Conservation (phyloP, 768 basidiomycete species). For the Termitomyces eurrhizus region DNA sequence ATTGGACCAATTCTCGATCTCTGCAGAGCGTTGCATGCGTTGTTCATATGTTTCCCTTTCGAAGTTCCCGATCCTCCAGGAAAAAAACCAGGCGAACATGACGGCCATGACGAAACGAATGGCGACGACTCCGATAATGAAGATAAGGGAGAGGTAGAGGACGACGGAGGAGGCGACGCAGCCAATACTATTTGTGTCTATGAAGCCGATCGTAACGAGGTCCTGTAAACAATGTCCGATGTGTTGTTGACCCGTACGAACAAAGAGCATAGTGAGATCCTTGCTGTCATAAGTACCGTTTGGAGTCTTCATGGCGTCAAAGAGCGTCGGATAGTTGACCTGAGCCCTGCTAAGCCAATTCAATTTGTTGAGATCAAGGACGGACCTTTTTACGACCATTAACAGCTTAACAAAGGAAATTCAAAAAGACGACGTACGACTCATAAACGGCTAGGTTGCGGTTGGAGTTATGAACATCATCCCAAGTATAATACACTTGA, state of each 20-base stretch:
- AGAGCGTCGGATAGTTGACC: slow-evolving; percentile 79
- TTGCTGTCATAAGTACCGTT: slow-evolving; percentile 75
- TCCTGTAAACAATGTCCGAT: slow-evolving; percentile 85
- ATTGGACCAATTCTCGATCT: slow-evolving; percentile 95
- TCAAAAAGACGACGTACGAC: slow-evolving; percentile 53
- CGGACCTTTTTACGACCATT: slow-evolving; percentile 43
- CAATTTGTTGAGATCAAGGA: slow-evolving; percentile 87
- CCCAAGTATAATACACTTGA: slow-evolving; percentile 94
- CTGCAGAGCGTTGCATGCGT: slow-evolving; percentile 81
- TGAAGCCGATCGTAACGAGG: slow-evolving; percentile 83
- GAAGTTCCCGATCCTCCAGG: slow-evolving; percentile 93
- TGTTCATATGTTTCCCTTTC: slow-evolving; percentile 90
- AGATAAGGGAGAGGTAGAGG: slow-evolving; percentile 90
- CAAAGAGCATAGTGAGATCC: slow-evolving; percentile 85
- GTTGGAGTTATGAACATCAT: slow-evolving; percentile 60
- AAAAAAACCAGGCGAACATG: slow-evolving; percentile 96
- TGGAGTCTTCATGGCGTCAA: slow-evolving; percentile 67
- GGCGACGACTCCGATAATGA: slow-evolving; percentile 95
- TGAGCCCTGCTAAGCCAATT: slow-evolving; percentile 79
- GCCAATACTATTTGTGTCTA: slow-evolving; percentile 92
- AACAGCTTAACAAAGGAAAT: background rate
- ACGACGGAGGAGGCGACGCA: slow-evolving; percentile 95
- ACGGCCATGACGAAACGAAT: slow-evolving; percentile 97
- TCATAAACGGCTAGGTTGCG: slow-evolving; percentile 94
- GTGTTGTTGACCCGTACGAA: slow-evolving; percentile 63